These are phyloP conservation scores for Bolboschoenus planiculmis DNA, from an alignment of 176 grass and related monocot species.

Conservation along the genomic window DNA sequence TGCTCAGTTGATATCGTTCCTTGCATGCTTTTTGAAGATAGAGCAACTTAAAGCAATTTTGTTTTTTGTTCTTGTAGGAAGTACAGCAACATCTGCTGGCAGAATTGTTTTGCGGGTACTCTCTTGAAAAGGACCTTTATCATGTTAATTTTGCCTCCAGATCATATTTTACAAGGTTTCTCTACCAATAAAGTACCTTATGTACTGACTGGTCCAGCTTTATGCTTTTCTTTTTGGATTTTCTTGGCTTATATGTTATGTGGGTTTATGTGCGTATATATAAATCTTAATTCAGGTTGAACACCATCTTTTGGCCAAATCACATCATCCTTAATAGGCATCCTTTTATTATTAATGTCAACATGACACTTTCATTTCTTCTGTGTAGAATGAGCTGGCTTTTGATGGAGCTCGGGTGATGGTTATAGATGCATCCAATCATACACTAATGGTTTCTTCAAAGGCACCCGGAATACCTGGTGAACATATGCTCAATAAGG, in stretches of 20 bases:
- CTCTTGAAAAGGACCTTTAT: background rate
- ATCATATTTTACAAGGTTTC: background rate
- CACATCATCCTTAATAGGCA: background rate
- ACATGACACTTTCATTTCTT: background rate
- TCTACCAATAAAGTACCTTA: background rate
- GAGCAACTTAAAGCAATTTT: slow-evolving; percentile 4
- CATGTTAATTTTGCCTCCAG: background rate
- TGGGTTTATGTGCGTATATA: background rate
- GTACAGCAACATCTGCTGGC: background rate
- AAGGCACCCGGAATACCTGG: slow-evolving; percentile 44
- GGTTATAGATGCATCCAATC: slow-evolving; percentile 66
- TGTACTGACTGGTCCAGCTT: background rate
- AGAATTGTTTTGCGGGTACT: slow-evolving; percentile 52
- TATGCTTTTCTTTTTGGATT: background rate
- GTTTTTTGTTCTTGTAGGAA: slow-evolving; percentile 15
- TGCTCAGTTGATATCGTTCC: background rate
- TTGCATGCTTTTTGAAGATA: background rate
- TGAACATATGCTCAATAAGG: slow-evolving; percentile 91
- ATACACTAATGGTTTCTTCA: slow-evolving; percentile 55
- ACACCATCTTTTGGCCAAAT: background rate
- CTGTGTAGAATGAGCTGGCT: slow-evolving; percentile 57
- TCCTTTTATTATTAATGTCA: background rate
- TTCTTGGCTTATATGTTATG: slow-evolving; percentile 3
- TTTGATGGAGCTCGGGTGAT: slow-evolving; percentile 79
- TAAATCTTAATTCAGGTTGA: background rate